Base-by-base conservation (phyloP, 1,284 basidiomycete genomes). In the Irpex lacteus region DNA sequence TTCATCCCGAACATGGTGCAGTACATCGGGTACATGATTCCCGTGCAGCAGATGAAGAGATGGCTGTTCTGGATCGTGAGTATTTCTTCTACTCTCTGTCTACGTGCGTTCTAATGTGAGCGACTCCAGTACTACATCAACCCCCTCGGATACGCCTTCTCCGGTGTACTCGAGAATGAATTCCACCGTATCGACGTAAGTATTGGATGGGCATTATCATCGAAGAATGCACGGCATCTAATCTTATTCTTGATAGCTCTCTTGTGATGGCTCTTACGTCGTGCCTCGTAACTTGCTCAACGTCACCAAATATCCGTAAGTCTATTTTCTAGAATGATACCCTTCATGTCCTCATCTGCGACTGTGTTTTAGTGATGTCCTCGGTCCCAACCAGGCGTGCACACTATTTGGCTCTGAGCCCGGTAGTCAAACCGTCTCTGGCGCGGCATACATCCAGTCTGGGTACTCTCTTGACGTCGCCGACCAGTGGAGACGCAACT, bases 11-110 rank as follows among this genome's bases (percentile, higher is more conserved):
- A 83, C 75, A 89, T 86, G 82, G 78, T 83, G 66, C 81, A 81
- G 74, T 91, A 89, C 68, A 80, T 81, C 13, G 91, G 91, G 1
- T 94, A 92, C 73, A 86, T 90, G 64, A 85, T 92, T 66, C 90
- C 90, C 1, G 82, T 88, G 6, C 82, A 84, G 67, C 80, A 84
- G 64, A 95, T 96, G 93, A 91, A 94, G 74, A 80, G 91, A 60
- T 96, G 94, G 94, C 74, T 96, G 15, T 94, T 92, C 80, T 95
- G 94, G 93, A 86, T 94, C 54, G 87, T 88, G 69, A 71, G 83
- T 80, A 3, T 34, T 34, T 21, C 26, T 8, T 49, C 8, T 4
- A 59, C 34, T 38, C 36, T 37, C 18, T 63, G 8, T 53, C 3
- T 18, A 9, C 15, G 13, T 61, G 34, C 37, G 40, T 19, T 11